Conservation (phyloP, 73 alveolate species). For the Effrenium voratum region DNA sequence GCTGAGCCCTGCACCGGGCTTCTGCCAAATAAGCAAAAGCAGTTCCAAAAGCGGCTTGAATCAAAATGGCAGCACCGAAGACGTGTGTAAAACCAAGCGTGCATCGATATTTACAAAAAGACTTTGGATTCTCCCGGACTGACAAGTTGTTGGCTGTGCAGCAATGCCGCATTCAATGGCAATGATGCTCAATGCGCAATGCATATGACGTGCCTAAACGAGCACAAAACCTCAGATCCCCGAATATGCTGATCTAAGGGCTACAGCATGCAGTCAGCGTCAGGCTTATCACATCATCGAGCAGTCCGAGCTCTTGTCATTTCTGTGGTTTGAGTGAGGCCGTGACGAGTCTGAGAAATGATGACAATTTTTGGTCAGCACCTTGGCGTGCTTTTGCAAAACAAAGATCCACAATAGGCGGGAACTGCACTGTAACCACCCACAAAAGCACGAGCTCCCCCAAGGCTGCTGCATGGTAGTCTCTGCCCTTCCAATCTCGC, state of each 20-base stretch:
- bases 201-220: conserved; percentile 24
- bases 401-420: background rate
- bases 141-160: too few species aligned
- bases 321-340: background rate
- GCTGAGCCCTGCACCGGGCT: too few species aligned
- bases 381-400: conserved; percentile 8
- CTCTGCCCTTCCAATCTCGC: conserved; percentile 75
- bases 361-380: conserved; percentile 72
- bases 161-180: conserved; percentile 2
- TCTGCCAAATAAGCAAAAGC: too few species aligned
- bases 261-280: too few species aligned
- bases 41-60: too few species aligned
- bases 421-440: too few species aligned
- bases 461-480: background rate
- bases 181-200: background rate
- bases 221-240: conserved; percentile 37
- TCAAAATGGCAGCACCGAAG: too few species aligned
- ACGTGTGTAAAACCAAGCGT: too few species aligned
- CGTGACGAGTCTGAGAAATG: conserved; percentile 42
- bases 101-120: too few species aligned
- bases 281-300: background rate
- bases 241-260: too few species aligned
- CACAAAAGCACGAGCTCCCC: too few species aligned
- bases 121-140: too few species aligned
- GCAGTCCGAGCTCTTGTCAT: background rate